Evolutionary conservation across 2,329 filamentous ascomycete genomes (phyloP), one percentile per base, ranked within the genome.

Genomic region (Alternaria brassicicola): DNA sequence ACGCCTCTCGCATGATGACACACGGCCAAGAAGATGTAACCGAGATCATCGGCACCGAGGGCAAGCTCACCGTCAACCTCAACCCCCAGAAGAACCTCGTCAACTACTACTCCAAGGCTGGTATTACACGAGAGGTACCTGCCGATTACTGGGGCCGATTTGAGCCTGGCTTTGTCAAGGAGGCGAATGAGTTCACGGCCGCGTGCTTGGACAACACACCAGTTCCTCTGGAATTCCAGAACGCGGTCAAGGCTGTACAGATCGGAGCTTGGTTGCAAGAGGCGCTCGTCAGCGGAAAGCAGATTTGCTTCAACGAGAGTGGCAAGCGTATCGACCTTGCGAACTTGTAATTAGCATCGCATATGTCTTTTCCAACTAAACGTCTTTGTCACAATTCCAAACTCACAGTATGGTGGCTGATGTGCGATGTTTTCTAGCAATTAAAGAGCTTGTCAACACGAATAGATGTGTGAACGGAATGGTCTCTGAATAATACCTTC

Each of bases 241-340:
- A 67, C 42, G 76, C 67, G 19, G 66, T 77, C 23, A 76, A 69
- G 62, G 74, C 72, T 10, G 73, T 79, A 45, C 65, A 75, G 59
- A 80, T 81, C 60, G 77, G 74, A 1, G 63, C 70, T 46, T 85
- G 67, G 84, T 5, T 88, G 61, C 85, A 88, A 70, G 84, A 88
- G 69, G 79, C 80, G 13, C 73, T 88, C 73, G 80, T 83, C 48
- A 80, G 78, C 0, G 84, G 82, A 7, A 78, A 81, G 71, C 86
- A 85, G 76, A 84, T 88, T 30, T 80, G 78, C 50, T 78, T 76
- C 52, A 71, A 78, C 52, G 61, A 73, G 53, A 64, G 36, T 6
- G 68, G 69, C n/a, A 63, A 54, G 50, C 47, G 67, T 13, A 23
- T 65, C 26, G 64, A 68, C 39, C 62, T 50, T 13, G 52, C 66